These are phyloP conservation scores for Candida sp. DNA, from an alignment of 1,139 yeast species.

Conservation along the genomic window DNA sequence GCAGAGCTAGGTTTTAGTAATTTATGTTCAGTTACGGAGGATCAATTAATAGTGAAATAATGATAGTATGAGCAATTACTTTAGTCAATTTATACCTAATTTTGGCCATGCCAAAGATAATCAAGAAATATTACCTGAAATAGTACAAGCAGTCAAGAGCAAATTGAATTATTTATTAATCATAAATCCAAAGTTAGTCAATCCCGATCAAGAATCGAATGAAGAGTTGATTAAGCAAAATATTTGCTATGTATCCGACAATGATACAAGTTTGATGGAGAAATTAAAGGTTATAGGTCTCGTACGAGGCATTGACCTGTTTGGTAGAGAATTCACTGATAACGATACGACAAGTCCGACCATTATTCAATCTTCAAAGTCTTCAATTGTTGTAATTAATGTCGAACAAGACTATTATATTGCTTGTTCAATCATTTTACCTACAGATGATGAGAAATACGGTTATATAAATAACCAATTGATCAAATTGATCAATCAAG, in stretches of 20 bases:
- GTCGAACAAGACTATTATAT: conserved; percentile 25
- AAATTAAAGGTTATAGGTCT: conserved; percentile 34
- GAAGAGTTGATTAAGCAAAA: conserved; percentile 28
- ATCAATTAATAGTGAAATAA: too few relatives aligned
- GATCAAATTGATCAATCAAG: conserved; percentile 17
- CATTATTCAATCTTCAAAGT: conserved; percentile 22
- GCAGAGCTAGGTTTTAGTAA: too few relatives aligned
- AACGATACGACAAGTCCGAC: conserved; percentile 8
- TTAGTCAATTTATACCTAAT: conserved; percentile 17
- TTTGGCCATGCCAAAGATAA: conserved; percentile 10
- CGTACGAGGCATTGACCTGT: conserved; percentile 34
- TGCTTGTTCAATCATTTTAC: conserved; percentile 23
- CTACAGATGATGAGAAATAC: conserved; percentile 14
- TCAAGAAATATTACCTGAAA: neutral
- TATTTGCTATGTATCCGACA: conserved; percentile 22
- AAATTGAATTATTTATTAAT: conserved; percentile 16
- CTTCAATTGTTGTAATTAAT: conserved; percentile 23
- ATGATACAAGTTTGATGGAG: conserved; percentile 14
- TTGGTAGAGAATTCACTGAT: conserved; percentile 16
- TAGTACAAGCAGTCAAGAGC: neutral
- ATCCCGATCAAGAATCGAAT: conserved; percentile 20
- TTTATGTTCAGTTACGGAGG: too few relatives aligned
- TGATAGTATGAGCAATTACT: conserved; percentile 15
- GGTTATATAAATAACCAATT: conserved; percentile 26
- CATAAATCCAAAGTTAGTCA: conserved; percentile 19